Evolutionary conservation across 176 grass and related monocot species (phyloP), one percentile per base, ranked within the genome.

Genomic region (Microstegium vimineum): DNA sequence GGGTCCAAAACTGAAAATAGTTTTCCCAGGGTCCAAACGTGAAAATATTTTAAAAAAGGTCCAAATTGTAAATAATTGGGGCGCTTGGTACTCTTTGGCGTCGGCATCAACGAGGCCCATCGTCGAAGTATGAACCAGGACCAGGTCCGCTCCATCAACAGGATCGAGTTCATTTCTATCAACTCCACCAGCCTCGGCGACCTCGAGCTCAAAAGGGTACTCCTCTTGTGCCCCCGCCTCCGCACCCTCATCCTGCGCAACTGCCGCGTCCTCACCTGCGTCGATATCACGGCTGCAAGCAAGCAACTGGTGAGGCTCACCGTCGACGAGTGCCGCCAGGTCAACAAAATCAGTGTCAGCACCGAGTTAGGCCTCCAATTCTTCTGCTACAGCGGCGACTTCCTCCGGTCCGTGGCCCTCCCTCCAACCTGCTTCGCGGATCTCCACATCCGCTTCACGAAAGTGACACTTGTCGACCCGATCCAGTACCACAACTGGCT

Each of bases 221-320:
- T 90, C 20, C 61, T 40, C 40, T 32, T 66, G 18, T 94, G 86
- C 40, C 84, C 84, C 7, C 7, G 31, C 26, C 86, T 82, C 40
- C 83, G 84, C 17, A 65, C 42, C 74, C 84, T 93, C 42, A 66
- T 79, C 17, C 66, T 93, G 16, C 80, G 71, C 16, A 13, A 54
- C 42, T 90, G 87, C 71, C 15, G 45, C 1, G 57, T 62, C 7
- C 72, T 93, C 87, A 71, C 65, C n/a, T 23, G 46, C 60, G 63
- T 94, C 27, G 20, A 23, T 25, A 27, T 90, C 37, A 62, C 73
- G 2, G 7, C 15, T 10, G 47, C 86, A 6, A 73, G 87, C 7
- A 10, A 45, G 35, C 76, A 42, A 36, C 76, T 92, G 62, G 32
- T n/a, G 66, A 92, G 70, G 77, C 84, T 92, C 15, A 86, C 87